A percentile compares a stretch with the other conserved stretches of the same genome.
phyloP scores from a whole-genome alignment of 352 stramenopile genomes.

The Phytophthora sp. region DNA sequence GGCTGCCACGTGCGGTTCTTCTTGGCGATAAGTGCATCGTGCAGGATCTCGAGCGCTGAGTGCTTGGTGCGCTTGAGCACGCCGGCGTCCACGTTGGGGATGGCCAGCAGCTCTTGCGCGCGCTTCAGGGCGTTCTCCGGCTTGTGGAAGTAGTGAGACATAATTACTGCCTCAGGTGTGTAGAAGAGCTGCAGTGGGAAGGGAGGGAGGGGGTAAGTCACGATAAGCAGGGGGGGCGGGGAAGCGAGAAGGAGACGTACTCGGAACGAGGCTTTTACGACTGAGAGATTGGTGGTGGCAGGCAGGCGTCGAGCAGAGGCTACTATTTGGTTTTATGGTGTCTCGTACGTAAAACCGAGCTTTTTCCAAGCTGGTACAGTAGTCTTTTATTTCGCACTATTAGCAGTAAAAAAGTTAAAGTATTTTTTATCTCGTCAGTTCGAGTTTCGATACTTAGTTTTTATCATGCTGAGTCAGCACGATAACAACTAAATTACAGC shows the following conservation, averaged over 20 bases:
- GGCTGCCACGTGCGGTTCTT: slow-evolving; percentile 97
- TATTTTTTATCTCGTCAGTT: too few species aligned
- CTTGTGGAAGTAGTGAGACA: slow-evolving; percentile 91
- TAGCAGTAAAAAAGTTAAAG: too few species aligned
- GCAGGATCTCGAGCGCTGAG: slow-evolving; percentile 85
- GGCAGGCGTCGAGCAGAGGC: neutral
- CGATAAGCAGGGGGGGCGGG: neutral
- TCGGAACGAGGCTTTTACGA: slow-evolving; percentile 15
- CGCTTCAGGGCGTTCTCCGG: slow-evolving; percentile 93
- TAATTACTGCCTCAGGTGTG: slow-evolving; percentile 32
- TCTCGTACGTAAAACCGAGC: neutral
- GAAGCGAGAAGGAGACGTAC: slow-evolving; percentile 5
- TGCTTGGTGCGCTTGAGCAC: slow-evolving; percentile 84
- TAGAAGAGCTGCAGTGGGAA: slow-evolving; percentile 14
- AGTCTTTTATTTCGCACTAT: too few species aligned
- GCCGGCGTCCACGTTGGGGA: slow-evolving; percentile 72
- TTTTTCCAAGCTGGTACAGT: too few species aligned
- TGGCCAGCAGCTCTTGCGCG: slow-evolving; percentile 85
- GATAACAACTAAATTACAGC: too few species aligned
- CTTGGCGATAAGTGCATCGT: slow-evolving; percentile 95
- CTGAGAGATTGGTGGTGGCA: slow-evolving; percentile 25
- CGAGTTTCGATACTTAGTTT: too few species aligned
- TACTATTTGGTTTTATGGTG: slow-evolving; percentile 1
- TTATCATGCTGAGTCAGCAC: too few species aligned
- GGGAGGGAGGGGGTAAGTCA: slow-evolving; percentile 2